Conservation (phyloP, 1,284 basidiomycete species). For the Ceratobasidium sp. region DNA sequence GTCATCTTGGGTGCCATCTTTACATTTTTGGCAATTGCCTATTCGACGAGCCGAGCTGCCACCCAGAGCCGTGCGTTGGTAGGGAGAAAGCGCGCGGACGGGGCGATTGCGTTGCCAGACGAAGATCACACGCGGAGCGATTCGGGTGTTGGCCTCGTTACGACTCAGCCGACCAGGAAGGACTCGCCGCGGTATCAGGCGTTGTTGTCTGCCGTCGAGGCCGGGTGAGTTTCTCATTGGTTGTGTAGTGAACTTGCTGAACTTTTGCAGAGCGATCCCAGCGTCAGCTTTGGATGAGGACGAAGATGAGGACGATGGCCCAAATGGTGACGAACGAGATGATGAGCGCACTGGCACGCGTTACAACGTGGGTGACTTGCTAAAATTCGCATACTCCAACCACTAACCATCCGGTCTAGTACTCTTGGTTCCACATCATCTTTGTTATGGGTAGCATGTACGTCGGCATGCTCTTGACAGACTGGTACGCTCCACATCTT, state of each 20-base stretch:
- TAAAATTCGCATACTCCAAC: not conserved
- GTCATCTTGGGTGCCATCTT: constrained; percentile 93
- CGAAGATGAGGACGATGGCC: constrained; percentile 81
- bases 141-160: constrained; percentile 77
- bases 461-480: constrained; percentile 97
- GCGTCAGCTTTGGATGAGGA: constrained; percentile 91
- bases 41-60: constrained; percentile 95
- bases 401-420: constrained; percentile 61
- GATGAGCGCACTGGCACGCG: constrained; percentile 97
- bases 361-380: constrained; percentile 77
- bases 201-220: constrained; percentile 93
- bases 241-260: not conserved
- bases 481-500: constrained; percentile 75
- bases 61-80: constrained; percentile 93
- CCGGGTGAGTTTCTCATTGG: constrained; percentile 67
- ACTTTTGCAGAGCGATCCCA: constrained; percentile 77
- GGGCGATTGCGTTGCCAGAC: constrained; percentile 72
- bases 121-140: constrained; percentile 56
- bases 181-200: constrained; percentile 95
- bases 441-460: constrained; percentile 98
- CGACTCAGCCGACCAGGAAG: constrained; percentile 84
- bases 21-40: constrained; percentile 98
- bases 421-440: constrained; percentile 98
- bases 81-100: constrained; percentile 69
- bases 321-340: constrained; percentile 79